Evolutionary conservation across 2,329 filamentous ascomycete species (phyloP).

Genomic region (Lachnellula cervina): DNA sequence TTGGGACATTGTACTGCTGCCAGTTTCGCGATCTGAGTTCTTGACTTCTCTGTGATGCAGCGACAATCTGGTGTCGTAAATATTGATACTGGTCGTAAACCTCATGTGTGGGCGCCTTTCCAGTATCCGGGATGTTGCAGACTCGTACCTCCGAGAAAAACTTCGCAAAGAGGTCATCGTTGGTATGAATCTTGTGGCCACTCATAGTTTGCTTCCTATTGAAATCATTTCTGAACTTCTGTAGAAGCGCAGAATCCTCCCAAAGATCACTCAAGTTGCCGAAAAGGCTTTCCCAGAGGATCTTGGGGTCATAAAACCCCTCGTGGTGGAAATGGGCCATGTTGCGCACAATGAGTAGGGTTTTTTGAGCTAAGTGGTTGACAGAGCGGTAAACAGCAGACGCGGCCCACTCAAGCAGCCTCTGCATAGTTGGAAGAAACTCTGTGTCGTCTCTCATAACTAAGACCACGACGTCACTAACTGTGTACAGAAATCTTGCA

Average conservation of each 20-base stretch:
- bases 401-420: conserved; percentile 20
- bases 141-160: conserved; percentile 17
- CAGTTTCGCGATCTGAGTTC: conserved; percentile 7
- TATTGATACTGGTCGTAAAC: conserved; percentile 12
- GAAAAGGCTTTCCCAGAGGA: conserved; percentile 6
- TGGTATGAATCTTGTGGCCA: conserved; percentile 10
- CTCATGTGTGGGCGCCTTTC: conserved; percentile 5
- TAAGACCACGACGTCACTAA: conserved; percentile 26
- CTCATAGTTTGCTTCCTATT: conserved; percentile 4
- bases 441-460: conserved; percentile 18
- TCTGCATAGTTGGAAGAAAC: conserved; percentile 7
- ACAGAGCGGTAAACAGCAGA: conserved; percentile 17
- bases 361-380: conserved; percentile 21
- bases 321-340: conserved; percentile 9
- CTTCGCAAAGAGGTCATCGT: conserved; percentile 12
- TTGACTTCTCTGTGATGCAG: conserved; percentile 9
- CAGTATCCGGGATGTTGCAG: conserved; percentile 17
- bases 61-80: conserved; percentile 10
- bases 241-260: conserved; percentile 3
- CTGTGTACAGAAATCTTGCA: conserved; percentile 21
- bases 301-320: conserved; percentile 6
- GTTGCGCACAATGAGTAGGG: conserved; percentile 21
- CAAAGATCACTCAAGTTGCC: conserved; percentile 4
- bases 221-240: conserved; percentile 7
- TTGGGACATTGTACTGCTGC: conserved; percentile 17